Evolutionary conservation across 768 basidiomycete genomes (phyloP), one percentile per base, ranked within the genome.

Genomic region (Leccinum barrowsii): DNA sequence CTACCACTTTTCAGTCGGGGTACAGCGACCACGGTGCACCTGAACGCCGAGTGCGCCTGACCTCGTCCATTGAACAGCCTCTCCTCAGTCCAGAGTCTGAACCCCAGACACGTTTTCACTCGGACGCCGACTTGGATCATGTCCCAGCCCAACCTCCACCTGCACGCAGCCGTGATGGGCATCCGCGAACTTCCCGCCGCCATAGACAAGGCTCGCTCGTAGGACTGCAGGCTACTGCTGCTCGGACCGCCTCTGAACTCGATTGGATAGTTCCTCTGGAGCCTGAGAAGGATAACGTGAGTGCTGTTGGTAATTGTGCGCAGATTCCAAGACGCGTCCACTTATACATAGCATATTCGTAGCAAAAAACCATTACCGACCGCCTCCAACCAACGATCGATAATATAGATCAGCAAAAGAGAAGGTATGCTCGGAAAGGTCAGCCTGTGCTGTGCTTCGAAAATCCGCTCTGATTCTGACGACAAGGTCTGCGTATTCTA

Each of bases 371-470:
- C 0, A 69, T 85, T 0, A 75, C 75, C 8, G 81, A 85, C 53
- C 79, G 87, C 4, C 68, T 90, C 4, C 46, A 74, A 17, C 82
- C 83, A 4, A 89, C 85, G 0, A 67, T 88, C 2, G 60, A 73
- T 0, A 67, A 74, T 3, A 87, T 87, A 1, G 65, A 64, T 7
- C 12, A n/a, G 0, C 81, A 85, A 63, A 76, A 76, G 55, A 67
- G 71, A 22, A 84, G 80, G 55, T 82, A 77, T 56, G 75, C 76
- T 0, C 51, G 63, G 26, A 82, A 80, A 71, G 85, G 83, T 62
- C 68, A 64, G 62, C 50, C 8, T 28, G 17, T 21, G 22, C 4
- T 10, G n/a, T 15, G 8, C 21, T 44, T 15, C 13, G 22, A 1
- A 0, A 34, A 7, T 26, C 21, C 30, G 2, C 17, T 28, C 59